Evolutionary conservation across 306 rosid species (phyloP), one percentile per base, ranked within the genome.

Genomic region (Hylodesmum podocarpum): DNA sequence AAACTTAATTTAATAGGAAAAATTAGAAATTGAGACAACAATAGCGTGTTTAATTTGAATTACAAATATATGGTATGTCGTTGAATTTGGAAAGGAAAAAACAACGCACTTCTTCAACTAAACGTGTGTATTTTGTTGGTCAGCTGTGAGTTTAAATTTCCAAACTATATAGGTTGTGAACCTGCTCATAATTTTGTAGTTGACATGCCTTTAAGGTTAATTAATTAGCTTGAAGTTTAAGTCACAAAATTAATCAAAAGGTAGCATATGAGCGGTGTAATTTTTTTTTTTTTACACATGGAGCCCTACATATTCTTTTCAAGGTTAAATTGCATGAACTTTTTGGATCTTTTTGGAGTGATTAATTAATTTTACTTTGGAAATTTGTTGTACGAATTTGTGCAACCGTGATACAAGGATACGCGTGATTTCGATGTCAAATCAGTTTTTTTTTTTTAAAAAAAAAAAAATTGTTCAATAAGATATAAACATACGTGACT

Each of bases 221-320:
- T 33, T 33, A 8, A 70, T 8, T 70, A 37, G 68, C 78, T 79
- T 62, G 59, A 63, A 63, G 19, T 34, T 50, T 47, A 63, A 50
- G 58, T 10, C 66, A 59, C 40, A 29, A 6, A 58, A 54, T 22
- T 24, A 54, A 24, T 54, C 7, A 24, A 22, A 6, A 58, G 28
- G 22, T 15, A 15, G 19, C 14, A 14, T 15, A 6, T 58, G 39
- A 27, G 37, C 37, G 27, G 11, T 27, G 0, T 10, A 22, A 10
- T 4, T n/a, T 46, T 50, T 46, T 50, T 14, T 44, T 44, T 19
- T 8, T 3, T 18, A 19, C 3, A 19, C 14, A 51, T n/a, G 15
- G 68, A 31, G 12, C 41, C 7, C 25, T 33, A 4, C 44, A 3
- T 8, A 61, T 61, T 8, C 3, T 61, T 33, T 16, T 31, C 3